These are phyloP conservation scores for Brachypodium distachyon DNA, from an alignment of 202 grass and related monocot genomes.

Conservation along the genomic window DNA sequence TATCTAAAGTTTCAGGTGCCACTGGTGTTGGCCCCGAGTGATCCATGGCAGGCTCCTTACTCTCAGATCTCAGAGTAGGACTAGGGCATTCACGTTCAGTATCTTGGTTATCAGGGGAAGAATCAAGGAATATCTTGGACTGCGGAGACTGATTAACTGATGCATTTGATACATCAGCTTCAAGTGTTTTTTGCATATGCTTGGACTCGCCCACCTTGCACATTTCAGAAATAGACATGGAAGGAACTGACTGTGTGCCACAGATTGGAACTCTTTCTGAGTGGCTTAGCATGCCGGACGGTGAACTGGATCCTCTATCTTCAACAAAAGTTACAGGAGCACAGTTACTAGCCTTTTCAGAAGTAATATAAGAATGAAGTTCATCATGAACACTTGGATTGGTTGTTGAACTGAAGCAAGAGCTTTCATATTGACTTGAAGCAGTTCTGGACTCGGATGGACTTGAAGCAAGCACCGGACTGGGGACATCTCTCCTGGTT, in stretches of 20 bases:
- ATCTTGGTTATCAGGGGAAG: constrained; percentile 29
- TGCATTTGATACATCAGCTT: constrained; percentile 30
- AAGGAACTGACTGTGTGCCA: constrained; percentile 29
- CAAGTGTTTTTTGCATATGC: constrained; percentile 39
- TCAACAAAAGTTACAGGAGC: constrained; percentile 43
- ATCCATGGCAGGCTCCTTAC: constrained; percentile 12
- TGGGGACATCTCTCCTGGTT: constrained; percentile 25
- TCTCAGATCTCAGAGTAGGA: constrained; percentile 23
- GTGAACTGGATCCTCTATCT: constrained; percentile 49
- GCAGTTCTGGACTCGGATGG: constrained; percentile 43
- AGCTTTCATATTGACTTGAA: constrained; percentile 45
- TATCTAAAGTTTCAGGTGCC: not conserved
- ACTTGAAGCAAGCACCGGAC: constrained; percentile 34
- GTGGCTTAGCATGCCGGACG: constrained; percentile 21
- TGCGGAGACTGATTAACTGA: constrained; percentile 8
- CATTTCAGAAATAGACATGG: constrained; percentile 15
- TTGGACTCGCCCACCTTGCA: constrained; percentile 31
- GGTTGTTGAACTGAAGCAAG: constrained; percentile 41
- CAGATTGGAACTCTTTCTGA: constrained; percentile 34
- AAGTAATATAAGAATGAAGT: constrained; percentile 37
- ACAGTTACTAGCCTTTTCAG: constrained; percentile 25
- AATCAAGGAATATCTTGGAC: constrained; percentile 1
- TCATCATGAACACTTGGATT: constrained; percentile 31
- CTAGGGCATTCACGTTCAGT: constrained; percentile 20
- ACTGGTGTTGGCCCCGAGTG: constrained; percentile 15